Percentiles rank a stretch among this genome's conserved stretches.
Conservation (phyloP, 1,284 basidiomycete genomes). For the Irpex sp. region DNA sequence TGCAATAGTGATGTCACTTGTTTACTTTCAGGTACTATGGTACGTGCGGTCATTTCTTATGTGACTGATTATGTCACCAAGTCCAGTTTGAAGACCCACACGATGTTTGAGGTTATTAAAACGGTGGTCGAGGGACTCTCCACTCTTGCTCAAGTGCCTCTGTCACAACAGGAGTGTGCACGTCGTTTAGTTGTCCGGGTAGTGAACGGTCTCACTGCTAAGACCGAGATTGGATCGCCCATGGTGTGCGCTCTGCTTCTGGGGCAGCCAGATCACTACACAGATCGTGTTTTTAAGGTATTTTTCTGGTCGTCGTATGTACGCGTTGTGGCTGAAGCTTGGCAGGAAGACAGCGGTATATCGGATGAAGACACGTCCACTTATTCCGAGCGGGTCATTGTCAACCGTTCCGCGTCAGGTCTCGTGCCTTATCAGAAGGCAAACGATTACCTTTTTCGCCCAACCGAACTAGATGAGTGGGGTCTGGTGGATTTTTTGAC, state of each 20-base stretch:
- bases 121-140: not conserved
- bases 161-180: not conserved
- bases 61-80: too few relatives aligned
- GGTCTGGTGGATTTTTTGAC: not conserved
- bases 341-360: not conserved
- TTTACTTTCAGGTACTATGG: too few relatives aligned
- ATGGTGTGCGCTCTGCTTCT: conserved; percentile 27
- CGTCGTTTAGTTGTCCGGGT: conserved; percentile 14
- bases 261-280: not conserved
- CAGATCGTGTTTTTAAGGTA: not conserved
- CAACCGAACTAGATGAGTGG: not conserved
- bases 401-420: not conserved
- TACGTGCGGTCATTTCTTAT: too few relatives aligned
- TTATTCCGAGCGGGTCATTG: not conserved
- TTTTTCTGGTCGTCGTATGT: not conserved
- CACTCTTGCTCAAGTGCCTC: not conserved
- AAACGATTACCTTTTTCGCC: conserved; percentile 5
- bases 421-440: not conserved
- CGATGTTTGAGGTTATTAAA: conserved; percentile 3
- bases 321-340: not conserved
- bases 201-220: conserved; percentile 25
- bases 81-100: too few relatives aligned
- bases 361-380: not conserved
- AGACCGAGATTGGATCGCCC: conserved; percentile 27
- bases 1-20: too few relatives aligned